phyloP scores from a whole-genome alignment of 495 filamentous ascomycete genomes.

The Achaetomiella virescens region DNA sequence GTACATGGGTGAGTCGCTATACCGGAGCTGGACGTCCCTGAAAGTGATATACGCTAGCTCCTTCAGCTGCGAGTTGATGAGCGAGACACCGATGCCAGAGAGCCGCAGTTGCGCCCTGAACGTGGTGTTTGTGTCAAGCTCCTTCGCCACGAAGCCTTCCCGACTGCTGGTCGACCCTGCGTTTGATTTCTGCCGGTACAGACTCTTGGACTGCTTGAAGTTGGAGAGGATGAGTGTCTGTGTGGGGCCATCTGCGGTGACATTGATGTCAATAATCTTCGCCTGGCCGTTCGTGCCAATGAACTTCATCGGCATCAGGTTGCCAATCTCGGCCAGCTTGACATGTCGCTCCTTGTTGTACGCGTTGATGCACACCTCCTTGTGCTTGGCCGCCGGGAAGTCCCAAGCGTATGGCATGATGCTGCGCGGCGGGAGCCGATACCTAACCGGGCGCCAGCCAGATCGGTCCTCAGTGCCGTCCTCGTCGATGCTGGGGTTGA shows the following conservation, averaged over 20 bases:
- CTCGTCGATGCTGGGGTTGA: constrained; percentile 63
- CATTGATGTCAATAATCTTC: constrained; percentile 92
- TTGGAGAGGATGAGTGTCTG: constrained; percentile 93
- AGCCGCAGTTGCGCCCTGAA: constrained; percentile 84
- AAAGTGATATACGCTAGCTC: constrained; percentile 93
- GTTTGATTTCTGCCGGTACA: constrained; percentile 81
- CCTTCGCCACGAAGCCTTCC: constrained; percentile 86
- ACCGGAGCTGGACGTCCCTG: constrained; percentile 85
- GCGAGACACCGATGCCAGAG: constrained; percentile 85
- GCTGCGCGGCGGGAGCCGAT: constrained; percentile 87
- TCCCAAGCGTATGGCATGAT: constrained; percentile 99
- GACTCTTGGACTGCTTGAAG: constrained; percentile 85
- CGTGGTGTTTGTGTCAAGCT: constrained; percentile 74
- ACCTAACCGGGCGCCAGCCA: constrained; percentile 83
- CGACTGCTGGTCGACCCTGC: constrained; percentile 46
- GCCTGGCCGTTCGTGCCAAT: constrained; percentile 53
- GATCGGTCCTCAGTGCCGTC: constrained; percentile 76
- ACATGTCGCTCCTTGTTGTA: constrained; percentile 80
- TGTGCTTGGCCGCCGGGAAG: constrained; percentile 93
- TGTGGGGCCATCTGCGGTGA: constrained; percentile 87
- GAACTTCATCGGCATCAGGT: constrained; percentile 79
- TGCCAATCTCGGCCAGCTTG: constrained; percentile 93
- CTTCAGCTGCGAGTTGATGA: constrained; percentile 86
- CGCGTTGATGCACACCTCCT: constrained; percentile 77
- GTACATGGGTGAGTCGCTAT: constrained; percentile 83